These are phyloP conservation scores for Melanogaster broomeanus DNA, from an alignment of 768 basidiomycete genomes.

Conservation along the genomic window DNA sequence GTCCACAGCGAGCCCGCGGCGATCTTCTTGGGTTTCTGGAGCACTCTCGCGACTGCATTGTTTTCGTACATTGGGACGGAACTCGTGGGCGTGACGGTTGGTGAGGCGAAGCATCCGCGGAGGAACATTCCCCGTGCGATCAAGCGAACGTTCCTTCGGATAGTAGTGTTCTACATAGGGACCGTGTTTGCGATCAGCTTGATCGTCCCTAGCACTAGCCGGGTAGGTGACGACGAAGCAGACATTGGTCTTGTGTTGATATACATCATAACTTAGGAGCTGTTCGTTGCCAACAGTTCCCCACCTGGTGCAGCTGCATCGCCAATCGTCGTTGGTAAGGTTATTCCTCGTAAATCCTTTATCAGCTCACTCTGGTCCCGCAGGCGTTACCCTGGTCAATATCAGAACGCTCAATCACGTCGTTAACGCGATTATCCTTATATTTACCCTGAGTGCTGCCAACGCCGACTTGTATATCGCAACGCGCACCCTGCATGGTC, in stretches of 20 bases:
- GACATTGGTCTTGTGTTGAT: conserved; percentile 10
- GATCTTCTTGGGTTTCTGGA: conserved; percentile 36
- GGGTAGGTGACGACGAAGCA: conserved; percentile 25
- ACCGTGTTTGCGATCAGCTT: conserved; percentile 42
- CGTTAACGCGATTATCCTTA: conserved; percentile 41
- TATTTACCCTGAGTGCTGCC: conserved; percentile 47
- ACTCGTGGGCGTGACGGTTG: conserved; percentile 37
- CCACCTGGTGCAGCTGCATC: conserved; percentile 32
- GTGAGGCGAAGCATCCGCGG: conserved; percentile 44
- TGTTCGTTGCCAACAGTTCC: conserved; percentile 28
- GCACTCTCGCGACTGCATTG: conserved; percentile 28
- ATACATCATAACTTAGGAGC: conserved; percentile 22
- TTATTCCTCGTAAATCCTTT: neutral
- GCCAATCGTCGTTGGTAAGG: conserved; percentile 47
- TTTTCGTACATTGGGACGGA: conserved; percentile 42
- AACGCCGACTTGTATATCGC: conserved; percentile 64
- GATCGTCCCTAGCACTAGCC: conserved; percentile 40
- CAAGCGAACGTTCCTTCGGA: conserved; percentile 39
- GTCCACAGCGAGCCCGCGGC: conserved; percentile 35
- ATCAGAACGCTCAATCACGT: conserved; percentile 48
- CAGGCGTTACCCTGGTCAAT: conserved; percentile 41
- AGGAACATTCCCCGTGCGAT: conserved; percentile 43
- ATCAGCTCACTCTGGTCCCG: conserved; percentile 11
- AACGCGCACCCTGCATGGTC: conserved; percentile 46
- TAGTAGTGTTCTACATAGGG: conserved; percentile 33